These are phyloP conservation scores for Aaosphaeria arxii DNA, from an alignment of 2,329 filamentous ascomycete genomes.

Conservation along the genomic window DNA sequence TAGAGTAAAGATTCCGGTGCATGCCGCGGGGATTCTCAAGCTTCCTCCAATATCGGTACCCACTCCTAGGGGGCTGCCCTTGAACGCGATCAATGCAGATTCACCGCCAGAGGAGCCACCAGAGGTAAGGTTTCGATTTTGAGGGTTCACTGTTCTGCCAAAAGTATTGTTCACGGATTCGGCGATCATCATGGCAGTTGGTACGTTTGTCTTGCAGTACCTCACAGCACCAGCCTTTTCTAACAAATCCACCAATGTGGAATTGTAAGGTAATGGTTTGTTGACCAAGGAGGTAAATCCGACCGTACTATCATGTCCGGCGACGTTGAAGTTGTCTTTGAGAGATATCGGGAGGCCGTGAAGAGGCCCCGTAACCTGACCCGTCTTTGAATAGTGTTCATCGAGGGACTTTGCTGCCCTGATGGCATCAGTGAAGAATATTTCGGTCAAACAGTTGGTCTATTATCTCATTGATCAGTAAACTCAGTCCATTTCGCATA, in stretches of 20 bases:
- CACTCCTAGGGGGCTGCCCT: conserved; percentile 59
- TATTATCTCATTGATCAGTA: conserved; percentile 15
- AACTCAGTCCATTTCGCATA: conserved; percentile 1
- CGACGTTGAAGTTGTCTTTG: conserved; percentile 69
- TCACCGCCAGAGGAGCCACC: conserved; percentile 69
- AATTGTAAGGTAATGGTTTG: conserved; percentile 56
- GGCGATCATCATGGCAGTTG: conserved; percentile 68
- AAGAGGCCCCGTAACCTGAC: conserved; percentile 57
- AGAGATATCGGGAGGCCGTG: conserved; percentile 66
- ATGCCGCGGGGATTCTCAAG: conserved; percentile 55
- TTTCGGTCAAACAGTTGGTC: conserved; percentile 61
- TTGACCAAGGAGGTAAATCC: conserved; percentile 63
- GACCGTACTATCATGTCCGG: conserved; percentile 58
- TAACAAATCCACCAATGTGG: conserved; percentile 58
- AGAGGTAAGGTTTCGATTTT: conserved; percentile 56
- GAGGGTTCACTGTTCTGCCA: conserved; percentile 61
- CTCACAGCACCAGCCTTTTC: conserved; percentile 61
- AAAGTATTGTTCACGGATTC: conserved; percentile 65
- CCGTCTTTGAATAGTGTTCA: conserved; percentile 45
- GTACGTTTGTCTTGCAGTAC: conserved; percentile 70
- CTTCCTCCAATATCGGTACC: conserved; percentile 64
- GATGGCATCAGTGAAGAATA: conserved; percentile 54
- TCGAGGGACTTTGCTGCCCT: conserved; percentile 52
- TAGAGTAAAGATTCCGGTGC: conserved; percentile 57
- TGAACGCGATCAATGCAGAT: conserved; percentile 58